phyloP scores from a whole-genome alignment of 2,329 filamentous ascomycete genomes.

The Pseudocercospora eumusae region DNA sequence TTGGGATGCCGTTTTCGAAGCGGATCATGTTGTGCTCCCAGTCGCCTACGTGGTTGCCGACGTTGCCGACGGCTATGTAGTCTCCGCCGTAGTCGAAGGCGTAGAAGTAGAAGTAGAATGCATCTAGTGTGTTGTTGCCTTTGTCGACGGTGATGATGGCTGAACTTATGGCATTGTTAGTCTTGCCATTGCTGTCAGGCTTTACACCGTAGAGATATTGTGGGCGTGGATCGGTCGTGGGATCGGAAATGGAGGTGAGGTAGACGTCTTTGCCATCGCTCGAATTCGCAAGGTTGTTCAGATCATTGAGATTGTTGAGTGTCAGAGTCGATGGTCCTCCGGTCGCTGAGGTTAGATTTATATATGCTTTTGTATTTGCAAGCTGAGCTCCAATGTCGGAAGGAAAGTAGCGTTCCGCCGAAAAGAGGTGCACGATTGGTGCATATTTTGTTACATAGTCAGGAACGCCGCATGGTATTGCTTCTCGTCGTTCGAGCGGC shows the following conservation, averaged over 20 bases:
- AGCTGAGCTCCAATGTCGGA: conserved; percentile 48
- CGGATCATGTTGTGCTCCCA: conserved; percentile 69
- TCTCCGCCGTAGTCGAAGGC: conserved; percentile 57
- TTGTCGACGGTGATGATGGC: conserved; percentile 62
- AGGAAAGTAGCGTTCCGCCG: conserved; percentile 47
- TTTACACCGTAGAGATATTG: conserved; percentile 53
- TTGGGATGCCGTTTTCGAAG: conserved; percentile 58
- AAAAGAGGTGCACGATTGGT: conserved; percentile 50
- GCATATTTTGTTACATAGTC: conserved; percentile 39
- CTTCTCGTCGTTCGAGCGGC: conserved; percentile 15
- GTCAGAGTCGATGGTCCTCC: conserved; percentile 42
- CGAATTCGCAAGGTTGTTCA: conserved; percentile 44
- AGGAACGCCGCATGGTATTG: conserved; percentile 28
- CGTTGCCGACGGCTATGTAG: conserved; percentile 31
- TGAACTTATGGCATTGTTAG: conserved; percentile 52
- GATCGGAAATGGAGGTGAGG: conserved; percentile 49
- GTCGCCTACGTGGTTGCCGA: conserved; percentile 60
- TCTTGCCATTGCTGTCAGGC: conserved; percentile 56
- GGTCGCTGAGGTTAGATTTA: conserved; percentile 35
- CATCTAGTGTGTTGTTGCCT: conserved; percentile 56
- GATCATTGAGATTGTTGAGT: conserved; percentile 47
- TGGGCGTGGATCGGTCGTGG: conserved; percentile 38
- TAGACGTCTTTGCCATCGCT: conserved; percentile 42
- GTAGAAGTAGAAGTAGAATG: conserved; percentile 63
- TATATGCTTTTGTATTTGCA: conserved; percentile 43